Evolutionary conservation across 2,329 filamentous ascomycete genomes (phyloP), one percentile per base, ranked within the genome.

Genomic region (Arthrobotrys megalospora): DNA sequence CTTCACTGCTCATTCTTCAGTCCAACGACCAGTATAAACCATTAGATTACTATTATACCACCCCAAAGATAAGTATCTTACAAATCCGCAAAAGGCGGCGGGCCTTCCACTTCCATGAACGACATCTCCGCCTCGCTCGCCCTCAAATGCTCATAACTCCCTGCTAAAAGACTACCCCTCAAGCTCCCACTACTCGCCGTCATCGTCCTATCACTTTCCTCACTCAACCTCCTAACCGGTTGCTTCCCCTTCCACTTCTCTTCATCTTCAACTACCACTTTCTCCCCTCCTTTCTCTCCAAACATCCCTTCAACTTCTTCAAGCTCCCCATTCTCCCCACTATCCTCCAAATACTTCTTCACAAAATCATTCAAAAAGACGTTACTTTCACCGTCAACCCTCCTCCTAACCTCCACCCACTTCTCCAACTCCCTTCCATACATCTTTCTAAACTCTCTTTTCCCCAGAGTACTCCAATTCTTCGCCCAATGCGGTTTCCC

Each of bases 321-420:
- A 21, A 63, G 24, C 4, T 79, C 76, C 38, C 53, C 28, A 47
- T 68, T 34, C 43, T 43, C 76, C 24, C 64, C 70, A 6, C 66
- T 78, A n/a, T 69, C 69, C 19, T 72, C 70, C 10, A 97, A 86
- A 81, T 89, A 89, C 64, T 91, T 88, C 32, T 92, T 88, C 84
- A 97, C 93, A 95, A 95, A 99, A 60, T 94, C 91, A 1, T 95
- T 95, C 12, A 95, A 87, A 84, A 97, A 97, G 88, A 97, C 91
- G 71, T 93, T 93, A 43, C 38, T 58, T 78, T 94, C 90, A 0
- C n/a, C n/a, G n/a, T 97, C 93, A 38, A 89, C 90, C 65, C 90
- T 87, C 76, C 91, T 87, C 66, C 94, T 88, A 6, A 96, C 87
- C 32, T 87, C 85, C 47, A 91, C 86, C 88, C 91, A 97, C 55